Evolutionary conservation across 148 eudicot genomes (phyloP), one percentile per base, ranked within the genome.

Genomic region (Silene conica): DNA sequence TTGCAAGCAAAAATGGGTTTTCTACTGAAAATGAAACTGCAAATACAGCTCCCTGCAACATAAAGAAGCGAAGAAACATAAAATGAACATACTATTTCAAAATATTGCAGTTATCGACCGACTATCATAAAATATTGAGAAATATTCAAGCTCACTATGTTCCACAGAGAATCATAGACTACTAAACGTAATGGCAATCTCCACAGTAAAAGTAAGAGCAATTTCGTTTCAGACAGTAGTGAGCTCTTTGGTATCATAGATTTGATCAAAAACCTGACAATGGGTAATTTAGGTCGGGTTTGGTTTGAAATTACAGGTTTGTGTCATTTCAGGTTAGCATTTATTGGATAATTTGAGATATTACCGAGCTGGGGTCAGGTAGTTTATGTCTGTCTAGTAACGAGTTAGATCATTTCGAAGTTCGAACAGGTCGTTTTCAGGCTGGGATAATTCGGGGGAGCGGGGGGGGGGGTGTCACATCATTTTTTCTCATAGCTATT

Each of bases 31-130:
- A 94, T 9, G 86, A 86, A 74, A 94, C 77, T 15, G 98, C 78
- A 80, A 94, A 94, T 11, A 94, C 80, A 31, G 98, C 98, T 76
- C 98, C 98, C 98, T 93, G 85, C 16, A 19, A 60, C 63, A 58
- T 11, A 64, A 55, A 12, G 57, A n/a, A 34, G n/a, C 18, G 72
- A 1, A 67, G 22, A 74, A 20, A 74, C 19, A 67, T 18, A n/a
- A n/a, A n/a, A n/a, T n/a, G n/a, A n/a, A n/a, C n/a, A n/a, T n/a
- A n/a, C n/a, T n/a, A n/a, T n/a, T n/a, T n/a, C n/a, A n/a, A n/a
- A n/a, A n/a, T n/a, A n/a, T n/a, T n/a, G n/a, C n/a, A n/a, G n/a
- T n/a, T n/a, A n/a, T n/a, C n/a, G n/a, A n/a, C n/a, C n/a, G n/a
- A n/a, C n/a, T n/a, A 23, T 23, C 16, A 12, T 23, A 38, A 62